Conservation (phyloP, 2,329 filamentous ascomycete species). For the Arthrocladium fulminans region DNA sequence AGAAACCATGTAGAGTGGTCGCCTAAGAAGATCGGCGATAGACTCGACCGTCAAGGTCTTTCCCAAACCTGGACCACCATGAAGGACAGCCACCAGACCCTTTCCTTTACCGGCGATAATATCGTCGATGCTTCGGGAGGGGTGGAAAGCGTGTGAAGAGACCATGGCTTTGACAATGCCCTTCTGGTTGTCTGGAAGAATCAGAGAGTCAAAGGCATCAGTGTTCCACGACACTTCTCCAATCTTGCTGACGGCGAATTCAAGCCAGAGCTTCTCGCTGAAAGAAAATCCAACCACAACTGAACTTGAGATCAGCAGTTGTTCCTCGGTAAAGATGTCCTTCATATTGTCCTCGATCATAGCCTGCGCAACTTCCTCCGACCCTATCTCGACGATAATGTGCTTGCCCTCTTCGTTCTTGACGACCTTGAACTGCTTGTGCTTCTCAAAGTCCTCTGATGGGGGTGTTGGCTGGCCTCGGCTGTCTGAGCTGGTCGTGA, state of each 20-base stretch:
- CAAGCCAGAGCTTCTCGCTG: conserved; percentile 80
- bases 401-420: conserved; percentile 45
- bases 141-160: conserved; percentile 73
- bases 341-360: conserved; percentile 47
- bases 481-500: conserved; percentile 7
- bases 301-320: conserved; percentile 73
- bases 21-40: conserved; percentile 72
- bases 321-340: conserved; percentile 66
- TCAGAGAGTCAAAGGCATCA: conserved; percentile 70
- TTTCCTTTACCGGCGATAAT: conserved; percentile 77
- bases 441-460: conserved; percentile 29
- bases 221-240: conserved; percentile 78
- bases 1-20: conserved; percentile 73
- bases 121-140: conserved; percentile 72
- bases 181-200: conserved; percentile 57
- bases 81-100: conserved; percentile 71
- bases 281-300: conserved; percentile 83
- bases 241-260: conserved; percentile 69
- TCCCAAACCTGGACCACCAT: conserved; percentile 77
- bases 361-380: conserved; percentile 48
- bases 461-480: conserved; percentile 24
- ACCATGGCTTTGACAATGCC: conserved; percentile 71
- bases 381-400: conserved; percentile 46
- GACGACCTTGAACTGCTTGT: conserved; percentile 46
- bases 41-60: conserved; percentile 84